Evolutionary conservation across 495 filamentous ascomycete species (phyloP).

Genomic region (Opeltia flavorubescens): DNA sequence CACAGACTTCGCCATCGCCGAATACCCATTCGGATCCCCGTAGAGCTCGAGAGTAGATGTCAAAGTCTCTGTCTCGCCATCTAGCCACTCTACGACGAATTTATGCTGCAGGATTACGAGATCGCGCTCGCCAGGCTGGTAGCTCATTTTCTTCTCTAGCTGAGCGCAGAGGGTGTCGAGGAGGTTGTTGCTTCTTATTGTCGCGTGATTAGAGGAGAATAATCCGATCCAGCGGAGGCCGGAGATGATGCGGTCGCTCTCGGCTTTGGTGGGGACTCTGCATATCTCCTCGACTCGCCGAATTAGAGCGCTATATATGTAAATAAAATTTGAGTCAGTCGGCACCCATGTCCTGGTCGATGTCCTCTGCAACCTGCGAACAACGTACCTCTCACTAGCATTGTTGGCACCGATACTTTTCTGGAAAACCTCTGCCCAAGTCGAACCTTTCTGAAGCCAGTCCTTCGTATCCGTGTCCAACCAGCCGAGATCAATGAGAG

Average conservation of each 20-base stretch:
- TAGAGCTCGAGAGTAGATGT: conserved; percentile 15
- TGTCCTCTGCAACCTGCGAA: too few species aligned
- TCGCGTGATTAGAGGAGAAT: conserved; percentile 7
- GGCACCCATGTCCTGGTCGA: background rate
- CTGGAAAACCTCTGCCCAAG: conserved; percentile 6
- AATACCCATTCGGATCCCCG: conserved; percentile 14
- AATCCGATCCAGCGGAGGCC: conserved; percentile 5
- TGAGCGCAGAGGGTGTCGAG: conserved; percentile 10
- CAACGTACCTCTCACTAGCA: background rate
- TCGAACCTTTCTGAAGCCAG: conserved; percentile 3
- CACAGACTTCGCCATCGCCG: conserved; percentile 12
- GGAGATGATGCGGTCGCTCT: conserved; percentile 8
- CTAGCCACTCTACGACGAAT: conserved; percentile 9
- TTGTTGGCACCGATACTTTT: background rate
- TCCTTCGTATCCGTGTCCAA: conserved; percentile 6
- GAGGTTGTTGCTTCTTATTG: conserved; percentile 2
- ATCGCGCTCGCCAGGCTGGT: conserved; percentile 9
- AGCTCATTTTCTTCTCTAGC: conserved; percentile 11
- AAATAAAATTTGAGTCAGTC: background rate
- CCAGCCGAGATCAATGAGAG: conserved; percentile 13
- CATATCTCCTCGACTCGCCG: background rate
- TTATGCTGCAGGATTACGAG: conserved; percentile 14
- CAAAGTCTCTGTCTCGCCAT: conserved; percentile 10
- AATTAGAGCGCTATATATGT: background rate
- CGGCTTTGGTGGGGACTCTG: background rate